Evolutionary conservation across 768 basidiomycete species (phyloP), one percentile per base, ranked within the genome.

Genomic region (Royoungia palumana): DNA sequence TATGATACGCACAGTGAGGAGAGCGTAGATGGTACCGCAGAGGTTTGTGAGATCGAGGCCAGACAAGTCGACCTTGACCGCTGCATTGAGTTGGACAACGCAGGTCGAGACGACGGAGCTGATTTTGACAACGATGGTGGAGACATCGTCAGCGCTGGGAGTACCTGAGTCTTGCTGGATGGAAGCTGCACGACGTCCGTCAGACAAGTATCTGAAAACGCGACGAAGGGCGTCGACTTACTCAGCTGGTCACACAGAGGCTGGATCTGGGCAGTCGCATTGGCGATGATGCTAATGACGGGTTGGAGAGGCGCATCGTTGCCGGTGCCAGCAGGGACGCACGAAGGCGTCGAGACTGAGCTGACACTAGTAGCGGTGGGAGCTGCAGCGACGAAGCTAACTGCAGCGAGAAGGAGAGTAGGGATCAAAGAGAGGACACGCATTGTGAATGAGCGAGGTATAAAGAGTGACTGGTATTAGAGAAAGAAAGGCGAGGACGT

Each of bases 341-440:
- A 30, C 10, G 44, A 6, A 6, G 35, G 22, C 1, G 12, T 17
- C 17, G 35, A 12, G 5, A 12, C 19, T 21, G 34, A 16, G 14
- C 17, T 14, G 9, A 21, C 19, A 20, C 14, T n/a, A 19, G 35
- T 2, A 3, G 13, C 3, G 4, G 43, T 3, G 5, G 61, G 61
- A 0, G 39, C 53, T 4, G 60, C 61, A 30, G 46, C 50, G 10
- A 59, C 57, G 13, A 62, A 46, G 51, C 57, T 48, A 7, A 53
- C 38, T 3, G 49, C 61, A 0, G 49, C 54, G 8, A 57, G 38
- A 16, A 59, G 28, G 47, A 62, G 20, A 2, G 60, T 50, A 48
- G 51, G 48, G 49, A 62, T 54, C 1, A 62, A 59, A 6, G 60
- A 59, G 47, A 62, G 61, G 57, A 59, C 57, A 30, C 60, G 60